Evolutionary conservation across 1,139 yeast genomes (phyloP), one percentile per base, ranked within the genome.

Genomic region (Zygosaccharomyces pseudobailii): DNA sequence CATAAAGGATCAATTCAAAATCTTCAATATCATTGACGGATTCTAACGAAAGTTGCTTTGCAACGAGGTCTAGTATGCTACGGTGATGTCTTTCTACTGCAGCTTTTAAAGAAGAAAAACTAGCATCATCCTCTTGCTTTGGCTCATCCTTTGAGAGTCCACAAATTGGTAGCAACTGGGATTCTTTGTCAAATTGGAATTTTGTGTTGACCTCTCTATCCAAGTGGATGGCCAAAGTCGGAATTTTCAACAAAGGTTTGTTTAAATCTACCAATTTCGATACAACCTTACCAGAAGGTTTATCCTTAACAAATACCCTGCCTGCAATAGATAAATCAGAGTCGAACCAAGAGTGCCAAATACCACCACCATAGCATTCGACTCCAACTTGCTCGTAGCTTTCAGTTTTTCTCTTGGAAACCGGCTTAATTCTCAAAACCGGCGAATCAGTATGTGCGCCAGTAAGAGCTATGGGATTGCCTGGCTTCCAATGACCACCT

Each of bases 371-470:
- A 61, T 92, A 92, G 43, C 84, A 80, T 66, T 92, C 98, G 5
- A 92, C 95, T 34, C 96, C 97, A 21, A 92, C 82, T 66, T 90
- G 97, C 53, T 82, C 76, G 59, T 83, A 92, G 0, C 95, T 96
- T 58, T 86, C 90, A 10, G 76, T 71, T 6, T 73, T 68, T 60
- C 80, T 80, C 59, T 82, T 80, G 25, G 96, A 87, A 38, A 85
- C 74, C n/a, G 98, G 98, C 70, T 92, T 92, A 58, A 92, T 80
- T 59, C 95, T 75, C 55, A 90, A 74, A 44, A 88, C 82, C n/a
- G 98, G 98, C 7, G 96, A 86, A 65, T 92, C 98, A 0, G 96
- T 88, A 63, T 89, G 97, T 4, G 96, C 95, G 25, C 97, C 98
- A 36, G 89, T 83, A 49, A 92, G 83, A 6, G 96, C 81, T 51